phyloP scores from a whole-genome alignment of 768 basidiomycete species.

The Sarcomyxa edulis region DNA sequence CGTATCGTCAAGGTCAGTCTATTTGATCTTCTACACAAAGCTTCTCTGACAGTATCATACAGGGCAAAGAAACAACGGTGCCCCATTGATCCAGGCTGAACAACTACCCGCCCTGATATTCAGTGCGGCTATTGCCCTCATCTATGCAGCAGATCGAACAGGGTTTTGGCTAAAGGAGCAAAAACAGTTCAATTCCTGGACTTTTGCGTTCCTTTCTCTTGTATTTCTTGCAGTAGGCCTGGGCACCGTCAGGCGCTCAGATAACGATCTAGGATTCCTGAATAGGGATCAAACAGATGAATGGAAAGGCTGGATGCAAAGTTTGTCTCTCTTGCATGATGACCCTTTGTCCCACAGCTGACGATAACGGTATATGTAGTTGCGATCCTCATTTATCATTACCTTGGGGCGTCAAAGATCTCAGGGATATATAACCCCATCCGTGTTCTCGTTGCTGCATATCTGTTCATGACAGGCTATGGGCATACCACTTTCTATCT shows the following conservation, averaged over 20 bases:
- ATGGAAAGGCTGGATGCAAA: conserved; percentile 99
- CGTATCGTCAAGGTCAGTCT: conserved; percentile 15
- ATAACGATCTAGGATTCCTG: conserved; percentile 84
- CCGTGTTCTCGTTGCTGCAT: conserved; percentile 82
- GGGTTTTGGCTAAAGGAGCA: conserved; percentile 86
- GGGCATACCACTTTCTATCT: conserved; percentile 86
- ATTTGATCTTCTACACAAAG: conserved; percentile 4
- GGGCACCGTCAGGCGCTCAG: conserved; percentile 58
- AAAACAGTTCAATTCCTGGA: conserved; percentile 71
- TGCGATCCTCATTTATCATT: conserved; percentile 89
- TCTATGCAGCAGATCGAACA: conserved; percentile 82
- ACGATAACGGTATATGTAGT: conserved; percentile 38
- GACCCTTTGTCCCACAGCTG: neutral
- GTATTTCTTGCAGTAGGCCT: conserved; percentile 52
- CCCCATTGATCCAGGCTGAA: conserved; percentile 13
- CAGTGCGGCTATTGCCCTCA: conserved; percentile 59
- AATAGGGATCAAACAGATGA: conserved; percentile 94
- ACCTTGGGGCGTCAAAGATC: conserved; percentile 83
- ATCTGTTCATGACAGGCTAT: conserved; percentile 93
- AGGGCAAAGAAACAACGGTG: conserved; percentile 16
- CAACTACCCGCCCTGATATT: conserved; percentile 52
- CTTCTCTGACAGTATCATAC: neutral
- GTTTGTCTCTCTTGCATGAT: conserved; percentile 34
- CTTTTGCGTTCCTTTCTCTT: conserved; percentile 59
- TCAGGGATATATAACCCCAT: conserved; percentile 93